These are phyloP conservation scores for Glaciozyma antarctica DNA, from an alignment of 768 basidiomycete species.

Conservation along the genomic window DNA sequence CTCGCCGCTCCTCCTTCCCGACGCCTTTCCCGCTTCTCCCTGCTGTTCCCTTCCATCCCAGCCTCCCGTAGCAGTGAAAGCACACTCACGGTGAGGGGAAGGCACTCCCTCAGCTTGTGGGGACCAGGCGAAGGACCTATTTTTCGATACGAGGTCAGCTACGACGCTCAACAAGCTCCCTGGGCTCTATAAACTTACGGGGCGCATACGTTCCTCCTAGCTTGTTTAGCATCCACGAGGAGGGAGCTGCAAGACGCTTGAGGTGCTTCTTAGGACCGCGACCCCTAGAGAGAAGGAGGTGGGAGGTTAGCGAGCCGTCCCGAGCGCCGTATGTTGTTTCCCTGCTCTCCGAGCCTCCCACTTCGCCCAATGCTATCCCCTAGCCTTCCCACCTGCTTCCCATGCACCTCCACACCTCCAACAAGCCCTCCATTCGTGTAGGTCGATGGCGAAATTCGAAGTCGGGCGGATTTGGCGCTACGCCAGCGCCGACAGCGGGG, in stretches of 20 bases:
- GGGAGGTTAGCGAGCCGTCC: not conserved
- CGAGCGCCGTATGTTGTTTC: not conserved
- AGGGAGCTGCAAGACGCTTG: constrained; percentile 93
- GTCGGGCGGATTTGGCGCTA: no score
- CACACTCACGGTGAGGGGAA: constrained; percentile 59
- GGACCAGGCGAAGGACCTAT: constrained; percentile 89
- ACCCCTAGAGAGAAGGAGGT: not conserved
- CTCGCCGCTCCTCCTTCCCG: not conserved
- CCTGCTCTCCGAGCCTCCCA: not conserved
- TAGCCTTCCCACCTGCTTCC: not conserved
- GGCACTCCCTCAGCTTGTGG: constrained; percentile 96
- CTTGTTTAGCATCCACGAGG: constrained; percentile 98
- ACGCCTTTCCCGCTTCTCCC: not conserved
- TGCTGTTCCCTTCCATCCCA: not conserved
- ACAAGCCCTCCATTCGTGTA: not conserved
- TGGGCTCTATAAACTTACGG: not conserved
- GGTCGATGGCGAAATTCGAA: no score
- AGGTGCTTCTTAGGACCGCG: constrained; percentile 40
- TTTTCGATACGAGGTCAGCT: constrained; percentile 46
- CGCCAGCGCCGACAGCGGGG: no score
- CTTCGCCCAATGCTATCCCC: not conserved
- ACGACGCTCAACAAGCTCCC: not conserved
- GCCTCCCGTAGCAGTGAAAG: not conserved
- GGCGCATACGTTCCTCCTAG: constrained; percentile 65
- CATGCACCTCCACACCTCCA: not conserved